Evolutionary conservation across 1,139 yeast genomes (phyloP).

Genomic region (Zygotorulaspora mrakii): DNA sequence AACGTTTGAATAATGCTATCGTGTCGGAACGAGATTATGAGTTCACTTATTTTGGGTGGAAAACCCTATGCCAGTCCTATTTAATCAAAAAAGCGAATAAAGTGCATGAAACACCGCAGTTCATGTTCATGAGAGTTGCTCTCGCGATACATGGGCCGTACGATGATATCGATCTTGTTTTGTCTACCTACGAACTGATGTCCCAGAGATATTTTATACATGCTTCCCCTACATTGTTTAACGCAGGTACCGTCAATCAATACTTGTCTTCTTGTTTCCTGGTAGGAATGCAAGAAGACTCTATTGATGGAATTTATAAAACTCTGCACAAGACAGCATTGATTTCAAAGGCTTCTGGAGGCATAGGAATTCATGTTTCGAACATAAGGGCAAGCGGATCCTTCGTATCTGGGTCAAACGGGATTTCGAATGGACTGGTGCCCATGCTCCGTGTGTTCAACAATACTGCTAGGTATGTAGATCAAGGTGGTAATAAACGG

Average conservation of each 20-base stretch:
- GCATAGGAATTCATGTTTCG: conserved; percentile 81
- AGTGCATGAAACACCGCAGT: conserved; percentile 87
- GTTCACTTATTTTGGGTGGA: conserved; percentile 81
- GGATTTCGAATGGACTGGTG: conserved; percentile 83
- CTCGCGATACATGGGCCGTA: conserved; percentile 71
- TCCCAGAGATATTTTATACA: conserved; percentile 79
- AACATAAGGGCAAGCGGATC: conserved; percentile 82
- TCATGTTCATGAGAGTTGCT: conserved; percentile 83
- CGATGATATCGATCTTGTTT: conserved; percentile 59
- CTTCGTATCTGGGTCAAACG: conserved; percentile 83
- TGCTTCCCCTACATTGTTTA: conserved; percentile 85
- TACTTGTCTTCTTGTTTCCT: conserved; percentile 87
- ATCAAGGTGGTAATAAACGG: conserved; percentile 90
- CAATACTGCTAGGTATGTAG: conserved; percentile 87
- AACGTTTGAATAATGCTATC: conserved; percentile 69
- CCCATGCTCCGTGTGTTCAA: conserved; percentile 90
- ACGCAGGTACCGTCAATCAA: conserved; percentile 82
- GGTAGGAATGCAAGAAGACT: conserved; percentile 81
- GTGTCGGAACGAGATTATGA: conserved; percentile 75
- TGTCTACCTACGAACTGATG: conserved; percentile 81
- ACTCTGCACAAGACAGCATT: conserved; percentile 81
- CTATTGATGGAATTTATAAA: conserved; percentile 85
- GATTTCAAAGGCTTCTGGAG: conserved; percentile 88
- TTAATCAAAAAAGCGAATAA: conserved; percentile 60
- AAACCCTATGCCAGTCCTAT: conserved; percentile 81